Evolutionary conservation across 1,139 yeast genomes (phyloP).

Genomic region (Lodderomyces parapsilosis): DNA sequence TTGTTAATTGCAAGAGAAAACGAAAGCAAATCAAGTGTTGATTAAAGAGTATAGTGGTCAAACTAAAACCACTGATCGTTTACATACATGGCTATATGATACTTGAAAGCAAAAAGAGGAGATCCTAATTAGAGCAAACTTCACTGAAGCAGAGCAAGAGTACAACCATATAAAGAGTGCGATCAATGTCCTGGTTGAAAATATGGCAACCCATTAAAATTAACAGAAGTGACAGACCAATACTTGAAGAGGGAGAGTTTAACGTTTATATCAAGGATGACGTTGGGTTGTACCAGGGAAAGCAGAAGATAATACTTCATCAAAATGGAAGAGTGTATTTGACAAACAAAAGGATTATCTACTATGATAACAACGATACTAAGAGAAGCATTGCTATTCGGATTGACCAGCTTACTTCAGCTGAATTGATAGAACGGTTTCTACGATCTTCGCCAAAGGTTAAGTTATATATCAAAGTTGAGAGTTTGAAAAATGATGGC

Average conservation of each 20-base stretch:
- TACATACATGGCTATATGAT: not conserved
- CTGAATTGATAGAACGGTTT: conserved; percentile 60
- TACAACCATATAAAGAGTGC: not conserved
- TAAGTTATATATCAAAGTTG: conserved; percentile 27
- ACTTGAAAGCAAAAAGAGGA: no score
- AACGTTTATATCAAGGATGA: conserved; percentile 49
- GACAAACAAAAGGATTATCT: conserved; percentile 71
- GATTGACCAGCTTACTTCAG: conserved; percentile 42
- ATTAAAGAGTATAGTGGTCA: no score
- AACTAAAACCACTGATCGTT: no score
- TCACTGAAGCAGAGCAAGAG: no score
- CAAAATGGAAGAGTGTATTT: conserved; percentile 79
- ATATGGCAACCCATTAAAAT: conserved; percentile 41
- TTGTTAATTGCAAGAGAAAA: no score
- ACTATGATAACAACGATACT: conserved; percentile 53
- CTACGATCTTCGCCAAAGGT: conserved; percentile 80
- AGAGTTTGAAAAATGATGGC: not conserved
- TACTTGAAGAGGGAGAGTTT: conserved; percentile 38
- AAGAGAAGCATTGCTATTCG: conserved; percentile 52
- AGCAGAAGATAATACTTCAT: conserved; percentile 56
- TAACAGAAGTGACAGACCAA: conserved; percentile 49
- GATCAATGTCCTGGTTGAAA: conserved; percentile 15
- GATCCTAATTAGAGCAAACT: no score
- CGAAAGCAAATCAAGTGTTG: no score
- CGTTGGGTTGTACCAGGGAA: conserved; percentile 73